Evolutionary conservation across 106 monocot genomes (phyloP).

Genomic region (Iris macrosiphon): DNA sequence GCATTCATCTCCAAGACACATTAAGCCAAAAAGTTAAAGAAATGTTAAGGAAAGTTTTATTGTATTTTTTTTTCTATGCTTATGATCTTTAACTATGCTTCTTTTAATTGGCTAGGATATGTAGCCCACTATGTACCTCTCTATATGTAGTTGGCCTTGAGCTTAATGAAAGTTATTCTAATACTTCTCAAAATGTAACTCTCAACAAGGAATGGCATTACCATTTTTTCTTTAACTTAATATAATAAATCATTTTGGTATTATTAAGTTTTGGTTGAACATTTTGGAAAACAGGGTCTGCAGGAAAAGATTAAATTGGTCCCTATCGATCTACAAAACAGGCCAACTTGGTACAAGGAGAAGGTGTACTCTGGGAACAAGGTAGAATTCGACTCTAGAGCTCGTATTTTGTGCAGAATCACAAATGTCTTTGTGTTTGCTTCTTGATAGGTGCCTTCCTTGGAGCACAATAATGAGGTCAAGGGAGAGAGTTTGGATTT

Average conservation of each 20-base stretch:
- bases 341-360: slow-evolving; percentile 93
- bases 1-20: too few species aligned
- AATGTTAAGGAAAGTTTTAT: too few species aligned
- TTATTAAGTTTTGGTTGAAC: neutral
- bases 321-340: slow-evolving; percentile 58
- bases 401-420: neutral
- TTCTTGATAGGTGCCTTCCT: slow-evolving; percentile 49
- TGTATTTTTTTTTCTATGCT: too few species aligned
- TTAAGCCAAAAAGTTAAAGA: too few species aligned
- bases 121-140: too few species aligned
- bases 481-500: slow-evolving; percentile 74
- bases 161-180: too few species aligned
- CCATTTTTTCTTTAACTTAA: too few species aligned
- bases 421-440: neutral
- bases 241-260: neutral
- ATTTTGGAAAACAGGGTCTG: slow-evolving; percentile 38
- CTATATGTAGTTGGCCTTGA: too few species aligned
- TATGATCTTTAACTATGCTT: too few species aligned
- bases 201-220: too few species aligned
- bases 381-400: slow-evolving; percentile 22
- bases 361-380: slow-evolving; percentile 82
- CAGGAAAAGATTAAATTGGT: slow-evolving; percentile 82
- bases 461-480: slow-evolving; percentile 72
- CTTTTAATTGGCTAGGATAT: too few species aligned
- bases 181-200: too few species aligned